phyloP scores from a whole-genome alignment of 257 asterid genomes.

The Nicotiana knightiana region DNA sequence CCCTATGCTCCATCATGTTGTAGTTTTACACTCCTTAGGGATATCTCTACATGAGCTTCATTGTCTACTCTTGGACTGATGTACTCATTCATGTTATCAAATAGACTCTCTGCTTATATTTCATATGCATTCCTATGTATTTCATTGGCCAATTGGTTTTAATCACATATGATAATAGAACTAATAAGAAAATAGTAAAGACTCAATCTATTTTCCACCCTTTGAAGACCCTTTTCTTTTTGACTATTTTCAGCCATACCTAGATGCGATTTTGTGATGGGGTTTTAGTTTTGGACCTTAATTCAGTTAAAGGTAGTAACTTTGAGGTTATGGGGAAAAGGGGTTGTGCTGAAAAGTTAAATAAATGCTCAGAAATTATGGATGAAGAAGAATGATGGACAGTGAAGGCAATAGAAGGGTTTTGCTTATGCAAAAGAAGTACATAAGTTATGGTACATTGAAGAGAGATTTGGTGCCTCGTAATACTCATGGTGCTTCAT shows the following conservation, averaged over 20 bases:
- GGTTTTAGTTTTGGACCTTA: conserved; percentile 33
- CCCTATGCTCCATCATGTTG: no score
- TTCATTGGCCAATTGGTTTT: no score
- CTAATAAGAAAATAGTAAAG: conserved; percentile 36
- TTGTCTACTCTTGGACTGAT: no score
- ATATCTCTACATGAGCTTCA: no score
- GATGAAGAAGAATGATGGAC: conserved; percentile 41
- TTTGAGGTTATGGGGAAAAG: conserved; percentile 30
- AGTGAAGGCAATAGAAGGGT: conserved; percentile 53
- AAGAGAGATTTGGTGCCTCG: conserved; percentile 37
- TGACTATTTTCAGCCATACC: conserved; percentile 20
- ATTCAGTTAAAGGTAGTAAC: conserved; percentile 25
- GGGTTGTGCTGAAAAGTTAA: conserved; percentile 38
- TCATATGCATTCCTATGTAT: no score
- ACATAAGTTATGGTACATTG: conserved; percentile 66
- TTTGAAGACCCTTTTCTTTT: conserved; percentile 17
- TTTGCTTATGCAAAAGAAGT: conserved; percentile 48
- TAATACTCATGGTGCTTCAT: no score
- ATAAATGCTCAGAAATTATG: conserved; percentile 33
- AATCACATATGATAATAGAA: no score
- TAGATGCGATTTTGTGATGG: conserved; percentile 25
- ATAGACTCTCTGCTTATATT: no score
- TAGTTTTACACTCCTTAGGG: no score
- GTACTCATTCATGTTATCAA: no score
- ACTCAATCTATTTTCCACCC: conserved; percentile 9